Evolutionary conservation across 2,329 filamentous ascomycete genomes (phyloP).

Genomic region (Cladophialophora psammophila): DNA sequence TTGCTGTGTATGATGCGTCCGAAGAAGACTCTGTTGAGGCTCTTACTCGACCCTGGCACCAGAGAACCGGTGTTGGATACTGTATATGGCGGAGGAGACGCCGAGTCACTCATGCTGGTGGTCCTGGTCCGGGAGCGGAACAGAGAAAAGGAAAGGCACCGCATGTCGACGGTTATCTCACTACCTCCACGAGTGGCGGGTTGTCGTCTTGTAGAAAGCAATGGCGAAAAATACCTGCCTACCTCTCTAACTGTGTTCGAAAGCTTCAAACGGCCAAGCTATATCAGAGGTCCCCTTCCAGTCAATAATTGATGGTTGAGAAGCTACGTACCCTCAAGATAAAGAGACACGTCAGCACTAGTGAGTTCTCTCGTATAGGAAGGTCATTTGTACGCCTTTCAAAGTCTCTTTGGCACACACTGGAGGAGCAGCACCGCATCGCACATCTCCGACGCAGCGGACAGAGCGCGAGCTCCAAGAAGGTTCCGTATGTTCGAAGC

Average conservation of each 20-base stretch:
- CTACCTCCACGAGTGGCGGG: neutral
- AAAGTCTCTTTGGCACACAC: neutral
- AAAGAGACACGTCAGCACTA: slow-evolving; percentile 13
- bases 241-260: neutral
- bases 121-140: neutral
- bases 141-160: slow-evolving; percentile 14
- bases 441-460: slow-evolving; percentile 13
- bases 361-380: slow-evolving; percentile 13
- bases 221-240: neutral
- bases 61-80: neutral
- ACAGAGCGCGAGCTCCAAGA: neutral
- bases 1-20: slow-evolving; percentile 31
- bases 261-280: neutral
- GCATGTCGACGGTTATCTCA: neutral
- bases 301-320: neutral
- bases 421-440: neutral
- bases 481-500: neutral
- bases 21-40: slow-evolving; percentile 14
- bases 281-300: neutral
- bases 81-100: slow-evolving; percentile 10
- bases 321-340: neutral
- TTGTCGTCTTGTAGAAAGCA: neutral
- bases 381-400: neutral
- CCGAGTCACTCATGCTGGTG: neutral
- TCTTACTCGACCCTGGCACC: neutral